Percentiles rank a stretch among this genome's conserved stretches.
These are phyloP conservation scores for Salisapilia sapeloensis DNA, from an alignment of 352 stramenopile species.

Conservation along the genomic window DNA sequence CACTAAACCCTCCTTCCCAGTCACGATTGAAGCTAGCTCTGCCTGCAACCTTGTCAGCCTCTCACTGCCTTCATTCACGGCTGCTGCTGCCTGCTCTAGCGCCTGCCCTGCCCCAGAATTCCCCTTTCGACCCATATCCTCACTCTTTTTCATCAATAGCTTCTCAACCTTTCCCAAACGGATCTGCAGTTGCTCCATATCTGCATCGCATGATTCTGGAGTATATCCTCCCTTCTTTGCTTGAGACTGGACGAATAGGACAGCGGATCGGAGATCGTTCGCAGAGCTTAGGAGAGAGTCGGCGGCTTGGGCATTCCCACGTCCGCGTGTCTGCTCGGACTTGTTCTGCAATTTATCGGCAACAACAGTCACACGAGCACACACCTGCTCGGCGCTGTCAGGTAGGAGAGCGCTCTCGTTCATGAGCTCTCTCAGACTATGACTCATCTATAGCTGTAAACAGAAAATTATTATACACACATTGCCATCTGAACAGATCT, in stretches of 20 bases:
- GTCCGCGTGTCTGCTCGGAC: conserved; percentile 38
- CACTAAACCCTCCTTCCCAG: conserved; percentile 4
- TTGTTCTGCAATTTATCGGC: conserved; percentile 60
- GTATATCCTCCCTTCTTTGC: too few species aligned
- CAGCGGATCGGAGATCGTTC: conserved; percentile 32
- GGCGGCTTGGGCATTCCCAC: conserved; percentile 29
- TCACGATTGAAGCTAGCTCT: too few species aligned
- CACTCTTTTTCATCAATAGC: conserved; percentile 53
- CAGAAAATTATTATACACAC: too few species aligned
- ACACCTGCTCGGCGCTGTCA: conserved; percentile 40
- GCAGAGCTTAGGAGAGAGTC: conserved; percentile 27
- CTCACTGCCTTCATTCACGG: conserved; percentile 14
- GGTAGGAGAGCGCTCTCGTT: too few species aligned
- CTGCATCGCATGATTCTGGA: too few species aligned
- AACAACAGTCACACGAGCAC: conserved; percentile 45
- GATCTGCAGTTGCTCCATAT: too few species aligned
- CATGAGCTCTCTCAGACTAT: too few species aligned
- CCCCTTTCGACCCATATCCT: conserved; percentile 56
- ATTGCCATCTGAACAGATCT: too few species aligned
- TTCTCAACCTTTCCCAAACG: conserved; percentile 21
- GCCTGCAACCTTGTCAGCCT: conserved; percentile 19
- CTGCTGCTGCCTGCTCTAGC: conserved; percentile 28
- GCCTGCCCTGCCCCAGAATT: conserved; percentile 31
- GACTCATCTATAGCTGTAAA: too few species aligned
- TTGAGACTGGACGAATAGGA: too few species aligned